Evolutionary conservation across 2,329 filamentous ascomycete genomes (phyloP).

Genomic region (Colletotrichum chrysophilum): DNA sequence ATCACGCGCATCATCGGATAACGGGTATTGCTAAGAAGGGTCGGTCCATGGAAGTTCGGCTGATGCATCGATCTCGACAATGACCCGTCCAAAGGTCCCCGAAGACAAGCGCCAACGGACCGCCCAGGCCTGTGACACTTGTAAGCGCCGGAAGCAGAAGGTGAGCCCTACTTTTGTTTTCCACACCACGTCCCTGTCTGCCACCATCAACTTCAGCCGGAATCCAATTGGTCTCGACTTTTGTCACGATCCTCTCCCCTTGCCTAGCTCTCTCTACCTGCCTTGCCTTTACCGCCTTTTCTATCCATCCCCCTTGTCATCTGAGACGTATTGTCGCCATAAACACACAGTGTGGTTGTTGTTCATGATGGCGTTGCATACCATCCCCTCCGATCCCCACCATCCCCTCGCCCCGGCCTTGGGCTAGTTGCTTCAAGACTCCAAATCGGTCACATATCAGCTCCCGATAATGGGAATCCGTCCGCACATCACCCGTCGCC

Average conservation of each 20-base stretch:
- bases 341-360: background rate
- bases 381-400: background rate
- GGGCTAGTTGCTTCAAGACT: background rate
- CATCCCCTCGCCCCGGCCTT: background rate
- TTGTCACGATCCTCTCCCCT: background rate
- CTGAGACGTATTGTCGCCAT: background rate
- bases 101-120: slow-evolving; percentile 67
- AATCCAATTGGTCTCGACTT: background rate
- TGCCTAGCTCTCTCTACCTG: background rate
- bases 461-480: background rate
- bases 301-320: background rate
- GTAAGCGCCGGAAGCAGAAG: slow-evolving; percentile 72
- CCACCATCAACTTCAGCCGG: background rate
- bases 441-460: background rate
- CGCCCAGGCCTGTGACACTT: slow-evolving; percentile 67
- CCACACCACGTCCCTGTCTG: background rate
- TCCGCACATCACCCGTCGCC: background rate
- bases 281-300: background rate
- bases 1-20: slow-evolving; percentile 20
- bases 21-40: slow-evolving; percentile 1
- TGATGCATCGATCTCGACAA: slow-evolving; percentile 28
- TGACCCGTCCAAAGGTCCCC: slow-evolving; percentile 61
- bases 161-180: slow-evolving; percentile 42
- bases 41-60: slow-evolving; percentile 13
- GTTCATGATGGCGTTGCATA: background rate